A percentile compares a stretch with the other conserved stretches of the same genome.
Evolutionary conservation across 805 yeast species (phyloP).

Genomic region (Cephaloascus fragrans): DNA sequence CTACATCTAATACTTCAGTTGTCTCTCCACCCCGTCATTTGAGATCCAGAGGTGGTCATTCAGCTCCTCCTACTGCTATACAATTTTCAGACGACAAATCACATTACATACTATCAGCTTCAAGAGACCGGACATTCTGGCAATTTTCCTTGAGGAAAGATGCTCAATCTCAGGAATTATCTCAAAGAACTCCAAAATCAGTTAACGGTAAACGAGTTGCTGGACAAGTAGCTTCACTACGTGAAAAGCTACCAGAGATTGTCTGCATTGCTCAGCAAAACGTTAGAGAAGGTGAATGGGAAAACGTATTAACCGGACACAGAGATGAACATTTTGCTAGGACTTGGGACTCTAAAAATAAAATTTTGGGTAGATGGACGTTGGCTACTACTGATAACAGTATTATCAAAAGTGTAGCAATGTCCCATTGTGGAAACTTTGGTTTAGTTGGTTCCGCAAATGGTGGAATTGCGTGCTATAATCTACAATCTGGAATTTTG

Average conservation of each 20-base stretch:
- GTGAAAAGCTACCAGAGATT: constrained; percentile 72
- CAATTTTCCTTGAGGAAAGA: constrained; percentile 87
- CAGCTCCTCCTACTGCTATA: constrained; percentile 75
- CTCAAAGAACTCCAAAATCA: constrained; percentile 50
- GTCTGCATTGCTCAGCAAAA: constrained; percentile 60
- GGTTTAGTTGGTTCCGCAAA: constrained; percentile 80
- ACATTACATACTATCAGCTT: constrained; percentile 79
- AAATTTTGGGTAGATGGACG: constrained; percentile 68
- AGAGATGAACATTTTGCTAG: constrained; percentile 75
- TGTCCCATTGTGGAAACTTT: constrained; percentile 93
- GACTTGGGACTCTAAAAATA: constrained; percentile 79
- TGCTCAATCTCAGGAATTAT: constrained; percentile 90
- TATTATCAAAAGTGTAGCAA: constrained; percentile 60
- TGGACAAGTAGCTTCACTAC: constrained; percentile 43
- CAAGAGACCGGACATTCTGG: constrained; percentile 85
- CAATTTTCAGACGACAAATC: constrained; percentile 68
- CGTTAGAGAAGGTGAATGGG: constrained; percentile 86
- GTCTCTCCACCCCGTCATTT: constrained; percentile 85
- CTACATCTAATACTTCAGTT: constrained; percentile 50
- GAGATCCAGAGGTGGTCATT: constrained; percentile 96
- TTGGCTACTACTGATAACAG: constrained; percentile 74
- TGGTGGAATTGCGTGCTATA: constrained; percentile 81
- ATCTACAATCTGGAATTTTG: constrained; percentile 82
- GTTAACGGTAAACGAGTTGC: constrained; percentile 36
- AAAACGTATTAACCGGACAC: constrained; percentile 82